Evolutionary conservation across 768 basidiomycete genomes (phyloP).

Genomic region (Leccinum olivaceopallidum): DNA sequence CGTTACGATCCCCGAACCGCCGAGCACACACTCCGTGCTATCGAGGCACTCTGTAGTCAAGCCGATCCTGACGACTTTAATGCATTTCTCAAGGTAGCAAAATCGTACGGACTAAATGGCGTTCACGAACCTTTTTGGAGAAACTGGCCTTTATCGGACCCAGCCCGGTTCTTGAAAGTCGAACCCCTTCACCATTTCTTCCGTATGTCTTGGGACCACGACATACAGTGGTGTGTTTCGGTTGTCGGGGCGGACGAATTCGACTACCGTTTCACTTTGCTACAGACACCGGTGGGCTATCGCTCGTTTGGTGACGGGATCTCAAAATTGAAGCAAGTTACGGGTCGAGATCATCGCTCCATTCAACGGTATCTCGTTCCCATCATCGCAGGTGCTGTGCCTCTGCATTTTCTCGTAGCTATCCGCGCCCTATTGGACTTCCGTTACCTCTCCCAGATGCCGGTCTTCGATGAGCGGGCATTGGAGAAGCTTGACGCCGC

Average conservation of each 20-base stretch:
- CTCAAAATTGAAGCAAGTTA: slow-evolving; percentile 17
- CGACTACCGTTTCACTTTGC: slow-evolving; percentile 36
- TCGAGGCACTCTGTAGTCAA: neutral
- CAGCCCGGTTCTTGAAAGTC: neutral
- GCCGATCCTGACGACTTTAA: neutral
- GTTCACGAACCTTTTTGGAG: neutral
- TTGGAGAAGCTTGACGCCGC: no score
- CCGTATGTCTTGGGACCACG: neutral
- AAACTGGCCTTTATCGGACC: neutral
- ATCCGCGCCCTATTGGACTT: no score
- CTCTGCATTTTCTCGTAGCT: no score
- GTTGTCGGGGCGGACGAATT: slow-evolving; percentile 27
- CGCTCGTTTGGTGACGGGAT: slow-evolving; percentile 42
- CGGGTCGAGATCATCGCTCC: slow-evolving; percentile 4
- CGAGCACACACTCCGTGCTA: no score
- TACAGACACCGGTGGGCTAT: slow-evolving; percentile 38
- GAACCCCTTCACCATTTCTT: neutral
- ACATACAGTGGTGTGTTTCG: neutral
- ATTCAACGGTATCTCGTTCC: slow-evolving; percentile 15
- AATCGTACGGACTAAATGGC: neutral
- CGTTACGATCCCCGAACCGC: no score
- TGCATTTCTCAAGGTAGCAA: neutral
- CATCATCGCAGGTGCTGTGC: no score
- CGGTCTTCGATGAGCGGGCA: no score
- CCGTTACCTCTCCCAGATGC: no score